These are phyloP conservation scores for Apiotrichum domesticum DNA, from an alignment of 1,284 basidiomycete species.

Conservation along the genomic window DNA sequence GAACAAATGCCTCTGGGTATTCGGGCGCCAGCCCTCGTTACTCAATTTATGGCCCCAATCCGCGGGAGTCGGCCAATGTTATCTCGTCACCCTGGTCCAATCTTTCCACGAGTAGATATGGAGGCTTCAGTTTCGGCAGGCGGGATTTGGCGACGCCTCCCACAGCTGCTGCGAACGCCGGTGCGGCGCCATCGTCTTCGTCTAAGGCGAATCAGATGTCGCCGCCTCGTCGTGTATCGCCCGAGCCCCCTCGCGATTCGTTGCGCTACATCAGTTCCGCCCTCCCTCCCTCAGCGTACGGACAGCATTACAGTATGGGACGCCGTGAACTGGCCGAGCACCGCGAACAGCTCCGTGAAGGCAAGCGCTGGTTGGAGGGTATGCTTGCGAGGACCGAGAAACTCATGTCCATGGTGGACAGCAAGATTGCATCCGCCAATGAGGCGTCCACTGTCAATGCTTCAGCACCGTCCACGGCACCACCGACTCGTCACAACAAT, in stretches of 20 bases:
- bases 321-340: slow-evolving; percentile 43
- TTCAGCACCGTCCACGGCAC: background rate
- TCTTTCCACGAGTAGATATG: slow-evolving; percentile 22
- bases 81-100: slow-evolving; percentile 28
- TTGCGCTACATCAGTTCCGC: slow-evolving; percentile 9
- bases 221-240: slow-evolving; percentile 27
- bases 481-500: background rate
- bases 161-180: background rate
- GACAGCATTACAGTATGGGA: slow-evolving; percentile 32
- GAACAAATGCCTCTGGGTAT: slow-evolving; percentile 2
- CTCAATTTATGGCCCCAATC: slow-evolving; percentile 40
- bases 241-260: slow-evolving; percentile 23
- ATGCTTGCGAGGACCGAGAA: slow-evolving; percentile 45
- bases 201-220: slow-evolving; percentile 13
- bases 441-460: background rate
- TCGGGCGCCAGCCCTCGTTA: slow-evolving; percentile 22
- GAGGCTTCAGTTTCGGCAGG: slow-evolving; percentile 25
- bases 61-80: slow-evolving; percentile 23
- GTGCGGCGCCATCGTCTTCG: slow-evolving; percentile 9
- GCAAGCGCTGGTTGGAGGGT: slow-evolving; percentile 44
- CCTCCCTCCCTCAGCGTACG: slow-evolving; percentile 13
- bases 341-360: slow-evolving; percentile 45
- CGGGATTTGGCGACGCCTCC: slow-evolving; percentile 22
- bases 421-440: slow-evolving; percentile 23
- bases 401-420: slow-evolving; percentile 41